Conservation (phyloP, 352 stramenopile genomes). For the Phytophthora sp. region DNA sequence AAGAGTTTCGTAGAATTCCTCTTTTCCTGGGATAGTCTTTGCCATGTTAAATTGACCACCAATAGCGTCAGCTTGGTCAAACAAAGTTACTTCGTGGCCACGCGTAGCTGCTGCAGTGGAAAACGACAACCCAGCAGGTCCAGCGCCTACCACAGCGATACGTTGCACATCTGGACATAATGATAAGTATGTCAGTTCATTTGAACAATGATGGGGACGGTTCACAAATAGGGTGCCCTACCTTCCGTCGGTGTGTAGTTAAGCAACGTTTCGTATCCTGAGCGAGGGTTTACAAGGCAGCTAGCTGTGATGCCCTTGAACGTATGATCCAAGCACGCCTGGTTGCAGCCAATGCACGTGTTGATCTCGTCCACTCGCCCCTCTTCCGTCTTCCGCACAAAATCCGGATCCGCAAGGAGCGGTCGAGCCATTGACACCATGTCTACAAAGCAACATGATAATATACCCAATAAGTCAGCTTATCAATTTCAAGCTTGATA, state of each 20-base stretch:
- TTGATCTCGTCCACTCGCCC: constrained; percentile 95
- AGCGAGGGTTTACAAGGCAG: constrained; percentile 97
- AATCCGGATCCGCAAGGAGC: constrained; percentile 95
- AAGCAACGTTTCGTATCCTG: constrained; percentile 95
- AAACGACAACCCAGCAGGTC: constrained; percentile 94
- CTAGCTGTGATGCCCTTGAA: constrained; percentile 95
- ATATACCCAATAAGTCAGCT: not conserved
- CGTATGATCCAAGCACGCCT: constrained; percentile 97
- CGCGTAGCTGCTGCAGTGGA: constrained; percentile 86
- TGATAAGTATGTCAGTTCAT: not conserved
- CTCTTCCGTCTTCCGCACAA: constrained; percentile 93
- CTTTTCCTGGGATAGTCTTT: constrained; percentile 96
- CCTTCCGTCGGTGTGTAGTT: constrained; percentile 63
- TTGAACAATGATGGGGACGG: no score
- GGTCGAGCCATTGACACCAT: constrained; percentile 91
- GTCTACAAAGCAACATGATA: constrained; percentile 32
- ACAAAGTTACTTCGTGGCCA: constrained; percentile 95
- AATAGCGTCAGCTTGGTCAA: constrained; percentile 89
- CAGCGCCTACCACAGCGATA: constrained; percentile 93
- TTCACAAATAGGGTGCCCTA: constrained; percentile 10
- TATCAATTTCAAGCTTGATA: not conserved
- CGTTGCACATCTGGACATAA: constrained; percentile 44
- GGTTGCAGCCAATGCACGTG: constrained; percentile 97
- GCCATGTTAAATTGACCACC: constrained; percentile 98
- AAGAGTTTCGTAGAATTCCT: constrained; percentile 98